Conservation (phyloP, 192 early-diverging fungal species). For the Rhizophagus clarus region DNA sequence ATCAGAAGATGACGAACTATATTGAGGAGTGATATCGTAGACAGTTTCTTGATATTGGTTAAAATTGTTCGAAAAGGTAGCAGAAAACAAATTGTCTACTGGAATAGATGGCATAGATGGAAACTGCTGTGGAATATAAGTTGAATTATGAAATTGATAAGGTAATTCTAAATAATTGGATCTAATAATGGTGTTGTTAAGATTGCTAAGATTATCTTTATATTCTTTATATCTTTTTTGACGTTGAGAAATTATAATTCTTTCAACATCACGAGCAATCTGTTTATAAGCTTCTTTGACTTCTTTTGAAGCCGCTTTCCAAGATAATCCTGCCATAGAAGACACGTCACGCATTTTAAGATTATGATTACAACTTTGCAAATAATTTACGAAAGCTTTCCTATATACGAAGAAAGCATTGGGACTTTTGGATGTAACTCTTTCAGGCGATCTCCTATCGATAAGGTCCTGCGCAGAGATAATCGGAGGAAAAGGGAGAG, state of each 20-base stretch:
- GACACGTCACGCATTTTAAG: not conserved
- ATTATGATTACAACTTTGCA: not conserved
- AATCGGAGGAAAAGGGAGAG: not conserved
- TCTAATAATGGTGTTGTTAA: not conserved
- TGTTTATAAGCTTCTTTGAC: not conserved
- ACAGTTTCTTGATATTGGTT: not conserved
- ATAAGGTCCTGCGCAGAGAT: not conserved
- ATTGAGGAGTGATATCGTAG: not conserved
- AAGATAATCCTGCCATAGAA: not conserved
- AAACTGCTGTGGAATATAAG: not conserved
- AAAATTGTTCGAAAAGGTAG: not conserved
- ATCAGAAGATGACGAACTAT: not conserved
- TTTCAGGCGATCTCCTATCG: not conserved
- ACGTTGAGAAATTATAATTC: not conserved
- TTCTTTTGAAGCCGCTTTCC: not conserved
- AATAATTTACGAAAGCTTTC: not conserved
- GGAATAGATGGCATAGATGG: not conserved
- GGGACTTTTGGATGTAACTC: not conserved
- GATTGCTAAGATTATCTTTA: not conserved
- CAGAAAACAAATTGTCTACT: not conserved
- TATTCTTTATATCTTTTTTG: not conserved
- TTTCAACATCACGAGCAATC: not conserved
- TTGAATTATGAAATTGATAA: not conserved
- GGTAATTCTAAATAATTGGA: not conserved
- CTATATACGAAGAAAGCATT: constrained; percentile 4